Evolutionary conservation across 2,329 filamentous ascomycete genomes (phyloP).

Genomic region (Metarhizium anisopliae): DNA sequence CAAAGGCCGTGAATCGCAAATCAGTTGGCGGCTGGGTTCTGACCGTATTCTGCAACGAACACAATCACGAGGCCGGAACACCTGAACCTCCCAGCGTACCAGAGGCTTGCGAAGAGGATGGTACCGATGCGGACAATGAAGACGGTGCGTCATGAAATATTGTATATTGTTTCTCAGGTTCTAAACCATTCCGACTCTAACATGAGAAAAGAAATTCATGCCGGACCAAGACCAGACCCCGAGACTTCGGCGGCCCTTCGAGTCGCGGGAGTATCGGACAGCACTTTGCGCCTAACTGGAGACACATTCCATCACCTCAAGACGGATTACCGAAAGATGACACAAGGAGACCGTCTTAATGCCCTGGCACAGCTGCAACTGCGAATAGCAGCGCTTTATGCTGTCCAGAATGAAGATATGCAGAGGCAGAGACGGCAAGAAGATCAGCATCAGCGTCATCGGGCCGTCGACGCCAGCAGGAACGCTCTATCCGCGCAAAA

Average conservation of each 20-base stretch:
- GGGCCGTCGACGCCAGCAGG: slow-evolving; percentile 26
- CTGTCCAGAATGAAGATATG: slow-evolving; percentile 34
- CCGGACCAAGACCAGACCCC: slow-evolving; percentile 23
- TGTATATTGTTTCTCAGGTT: not conserved
- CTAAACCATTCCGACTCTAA: not conserved
- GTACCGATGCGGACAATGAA: slow-evolving; percentile 8
- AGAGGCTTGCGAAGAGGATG: not conserved
- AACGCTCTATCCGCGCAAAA: slow-evolving; percentile 16
- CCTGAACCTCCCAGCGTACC: slow-evolving; percentile 21
- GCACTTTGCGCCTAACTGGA: slow-evolving; percentile 29
- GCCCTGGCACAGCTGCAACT: slow-evolving; percentile 31
- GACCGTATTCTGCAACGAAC: slow-evolving; percentile 33
- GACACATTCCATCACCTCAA: slow-evolving; percentile 35
- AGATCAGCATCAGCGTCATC: slow-evolving; percentile 27
- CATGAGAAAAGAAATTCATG: not conserved
- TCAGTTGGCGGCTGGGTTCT: slow-evolving; percentile 34
- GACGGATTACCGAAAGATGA: slow-evolving; percentile 33
- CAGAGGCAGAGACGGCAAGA: slow-evolving; percentile 31
- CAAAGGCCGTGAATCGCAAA: slow-evolving; percentile 35
- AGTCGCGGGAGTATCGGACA: slow-evolving; percentile 30
- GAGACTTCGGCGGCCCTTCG: slow-evolving; percentile 28
- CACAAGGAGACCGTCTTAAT: slow-evolving; percentile 28
- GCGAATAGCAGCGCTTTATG: slow-evolving; percentile 34
- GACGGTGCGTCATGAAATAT: not conserved
- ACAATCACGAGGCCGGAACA: slow-evolving; percentile 35